Evolutionary conservation across 164 flowering plant species (phyloP).

Genomic region (Cinnamomum micranthum): DNA sequence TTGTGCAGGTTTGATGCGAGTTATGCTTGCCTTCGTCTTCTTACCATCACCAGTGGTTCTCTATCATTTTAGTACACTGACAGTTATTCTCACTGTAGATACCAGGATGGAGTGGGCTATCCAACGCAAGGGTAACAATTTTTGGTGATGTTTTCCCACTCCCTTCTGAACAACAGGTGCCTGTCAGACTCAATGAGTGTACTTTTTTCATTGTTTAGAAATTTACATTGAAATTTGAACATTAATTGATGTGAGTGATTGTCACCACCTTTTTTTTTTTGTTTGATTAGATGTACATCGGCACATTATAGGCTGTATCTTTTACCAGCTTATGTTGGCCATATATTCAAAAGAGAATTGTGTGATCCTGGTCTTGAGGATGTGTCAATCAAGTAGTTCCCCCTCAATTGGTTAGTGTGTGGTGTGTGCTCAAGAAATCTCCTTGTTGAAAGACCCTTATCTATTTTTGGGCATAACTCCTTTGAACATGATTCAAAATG

Average conservation of each 20-base stretch:
- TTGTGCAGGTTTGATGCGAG: slow-evolving; percentile 72
- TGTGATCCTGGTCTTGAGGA: background rate
- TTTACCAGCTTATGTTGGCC: background rate
- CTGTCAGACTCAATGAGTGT: background rate
- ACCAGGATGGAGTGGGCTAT: slow-evolving; percentile 99
- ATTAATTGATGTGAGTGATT: no score
- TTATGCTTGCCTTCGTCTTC: background rate
- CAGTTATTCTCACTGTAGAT: slow-evolving; percentile 46
- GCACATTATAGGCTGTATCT: background rate
- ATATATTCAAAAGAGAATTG: background rate
- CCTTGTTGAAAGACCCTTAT: no score
- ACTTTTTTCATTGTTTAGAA: background rate
- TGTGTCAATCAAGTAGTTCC: background rate
- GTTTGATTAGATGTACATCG: no score
- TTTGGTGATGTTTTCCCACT: slow-evolving; percentile 94
- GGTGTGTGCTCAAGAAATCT: no score
- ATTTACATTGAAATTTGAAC: background rate
- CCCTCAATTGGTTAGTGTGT: no score
- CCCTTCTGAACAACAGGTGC: slow-evolving; percentile 84
- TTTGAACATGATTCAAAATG: no score
- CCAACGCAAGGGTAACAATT: slow-evolving; percentile 97
- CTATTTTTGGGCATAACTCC: no score
- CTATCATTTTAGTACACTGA: slow-evolving; percentile 21
- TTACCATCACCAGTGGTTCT: background rate
- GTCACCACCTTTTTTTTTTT: no score